Conservation (phyloP, 2,329 filamentous ascomycete genomes). For the Fusarium torulosum region DNA sequence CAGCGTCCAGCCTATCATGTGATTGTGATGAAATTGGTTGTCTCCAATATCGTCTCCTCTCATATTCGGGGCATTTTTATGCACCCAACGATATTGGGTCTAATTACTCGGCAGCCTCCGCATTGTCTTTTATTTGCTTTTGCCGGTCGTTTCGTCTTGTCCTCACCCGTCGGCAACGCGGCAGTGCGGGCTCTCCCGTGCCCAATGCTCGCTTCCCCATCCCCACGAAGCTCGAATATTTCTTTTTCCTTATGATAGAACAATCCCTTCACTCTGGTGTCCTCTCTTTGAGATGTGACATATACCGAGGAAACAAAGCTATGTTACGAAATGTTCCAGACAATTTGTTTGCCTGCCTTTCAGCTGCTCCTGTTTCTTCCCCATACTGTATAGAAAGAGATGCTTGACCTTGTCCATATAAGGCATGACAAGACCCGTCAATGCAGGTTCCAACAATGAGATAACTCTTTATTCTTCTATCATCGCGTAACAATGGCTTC, state of each 20-base stretch:
- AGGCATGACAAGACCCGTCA: not conserved
- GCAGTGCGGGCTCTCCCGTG: too few relatives aligned
- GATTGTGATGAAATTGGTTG: too few relatives aligned
- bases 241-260: not conserved
- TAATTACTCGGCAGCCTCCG: too few relatives aligned
- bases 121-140: too few relatives aligned
- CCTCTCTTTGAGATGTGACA: not conserved
- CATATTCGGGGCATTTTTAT: too few relatives aligned
- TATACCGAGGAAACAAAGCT: constrained; percentile 1
- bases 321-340: not conserved
- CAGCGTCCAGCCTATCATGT: too few relatives aligned
- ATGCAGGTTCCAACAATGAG: not conserved
- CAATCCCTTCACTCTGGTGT: not conserved
- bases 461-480: not conserved
- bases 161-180: too few relatives aligned
- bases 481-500: constrained; percentile 8
- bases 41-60: too few relatives aligned
- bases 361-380: not conserved
- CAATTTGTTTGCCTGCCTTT: not conserved
- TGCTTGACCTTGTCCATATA: constrained; percentile 13
- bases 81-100: too few relatives aligned
- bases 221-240: too few relatives aligned
- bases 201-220: too few relatives aligned
- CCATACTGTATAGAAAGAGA: not conserved
- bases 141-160: too few relatives aligned